Evolutionary conservation across 805 yeast genomes (phyloP), one percentile per base, ranked within the genome.

Genomic region (Kodamaea laetipori): DNA sequence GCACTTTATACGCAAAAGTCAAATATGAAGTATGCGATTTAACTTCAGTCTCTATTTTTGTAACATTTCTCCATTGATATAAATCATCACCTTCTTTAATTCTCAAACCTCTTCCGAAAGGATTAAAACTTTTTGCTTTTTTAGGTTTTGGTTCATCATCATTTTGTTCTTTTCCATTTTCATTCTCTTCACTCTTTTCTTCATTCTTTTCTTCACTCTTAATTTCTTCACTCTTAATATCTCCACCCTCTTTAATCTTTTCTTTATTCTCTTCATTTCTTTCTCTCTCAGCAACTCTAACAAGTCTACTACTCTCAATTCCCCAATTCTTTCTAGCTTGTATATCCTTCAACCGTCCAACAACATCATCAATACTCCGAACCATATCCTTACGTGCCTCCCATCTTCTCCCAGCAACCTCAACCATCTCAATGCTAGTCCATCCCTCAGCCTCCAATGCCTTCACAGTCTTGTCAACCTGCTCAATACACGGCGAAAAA

Each of bases 401-500:
- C 86, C 88, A 92, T 52, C 86, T 78, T 53, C 77, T 80, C 6
- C 90, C 88, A 32, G 85, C 83, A 38, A 90, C 82, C 59, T 92
- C 98, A 3, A 92, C 95, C 90, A 89, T 86, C 64, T 94, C 96
- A 16, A 94, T 81, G 12, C 79, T 76, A 4, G 78, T 74, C 96
- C 97, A 94, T 1, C 95, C 96, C 33, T 82, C 61, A 25, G 71
- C 76, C 52, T 84, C 82, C 45, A 94, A 67, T 0, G 86, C 84
- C 50, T 79, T 84, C 9, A 92, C 81, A 0, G 98, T 87, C 59
- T 86, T 84, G 45, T 84, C 84, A 3, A 94, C 99, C 67, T 94
- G 99, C 66, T 94, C 99, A 37, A 94, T 86, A 64, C 99, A 94
- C 7, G 99, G 99, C 30, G 96, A 87, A 60, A 94, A 94, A 64